phyloP scores from a whole-genome alignment of 176 grass and related monocot genomes.

The Oryza rufipogon region DNA sequence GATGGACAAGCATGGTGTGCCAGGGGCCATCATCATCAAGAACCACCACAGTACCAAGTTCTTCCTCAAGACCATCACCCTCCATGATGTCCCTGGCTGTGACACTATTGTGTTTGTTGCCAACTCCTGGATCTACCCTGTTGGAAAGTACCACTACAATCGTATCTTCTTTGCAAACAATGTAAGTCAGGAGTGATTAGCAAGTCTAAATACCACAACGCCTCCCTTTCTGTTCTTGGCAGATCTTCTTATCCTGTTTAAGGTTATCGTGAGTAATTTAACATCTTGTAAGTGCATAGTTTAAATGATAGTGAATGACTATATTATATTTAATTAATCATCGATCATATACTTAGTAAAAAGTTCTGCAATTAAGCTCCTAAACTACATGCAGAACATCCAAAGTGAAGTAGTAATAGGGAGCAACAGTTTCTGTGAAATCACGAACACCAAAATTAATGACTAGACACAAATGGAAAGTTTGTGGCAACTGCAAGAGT shows the following conservation, averaged over 20 bases:
- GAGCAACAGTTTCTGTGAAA: not conserved
- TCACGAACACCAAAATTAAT: not conserved
- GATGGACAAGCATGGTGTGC: conserved; percentile 55
- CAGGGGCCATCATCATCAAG: conserved; percentile 65
- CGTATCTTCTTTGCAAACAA: conserved; percentile 80
- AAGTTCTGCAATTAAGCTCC: not conserved
- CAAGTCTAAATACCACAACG: not conserved
- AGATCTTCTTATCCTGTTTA: not conserved
- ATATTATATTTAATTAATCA: not conserved
- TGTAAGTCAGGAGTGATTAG: conserved; percentile 27
- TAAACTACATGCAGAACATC: not conserved
- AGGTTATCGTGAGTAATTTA: not conserved
- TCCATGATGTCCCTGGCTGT: conserved; percentile 59
- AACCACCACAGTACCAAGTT: conserved; percentile 68
- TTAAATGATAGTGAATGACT: not conserved
- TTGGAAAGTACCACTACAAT: conserved; percentile 40
- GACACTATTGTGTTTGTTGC: conserved; percentile 60
- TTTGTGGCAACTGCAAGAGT: not conserved
- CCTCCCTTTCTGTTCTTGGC: not conserved
- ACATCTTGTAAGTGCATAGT: not conserved
- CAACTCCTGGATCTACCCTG: conserved; percentile 79
- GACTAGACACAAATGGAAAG: not conserved
- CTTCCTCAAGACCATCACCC: conserved; percentile 74
- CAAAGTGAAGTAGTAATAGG: not conserved
- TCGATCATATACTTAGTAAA: not conserved